These are phyloP conservation scores for Rhodomyrtus psidioides DNA, from an alignment of 441 rosid species.

Conservation along the genomic window DNA sequence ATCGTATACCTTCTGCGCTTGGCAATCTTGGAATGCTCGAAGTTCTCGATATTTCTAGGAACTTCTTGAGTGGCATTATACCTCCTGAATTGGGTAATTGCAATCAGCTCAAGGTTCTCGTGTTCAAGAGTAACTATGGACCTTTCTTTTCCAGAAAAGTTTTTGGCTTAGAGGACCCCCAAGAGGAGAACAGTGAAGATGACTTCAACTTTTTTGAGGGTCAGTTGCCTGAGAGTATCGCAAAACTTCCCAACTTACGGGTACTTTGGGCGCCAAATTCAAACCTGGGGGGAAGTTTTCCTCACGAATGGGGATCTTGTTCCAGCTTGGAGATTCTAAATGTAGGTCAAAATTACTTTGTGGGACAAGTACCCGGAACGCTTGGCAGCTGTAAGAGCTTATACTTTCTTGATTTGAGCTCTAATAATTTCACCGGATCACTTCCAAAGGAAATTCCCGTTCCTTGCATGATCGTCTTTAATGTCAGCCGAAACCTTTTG, in stretches of 20 bases:
- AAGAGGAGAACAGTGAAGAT: slow-evolving; percentile 18
- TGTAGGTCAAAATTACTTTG: slow-evolving; percentile 39
- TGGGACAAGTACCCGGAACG: slow-evolving; percentile 27
- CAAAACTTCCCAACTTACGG: slow-evolving; percentile 26
- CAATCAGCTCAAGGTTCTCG: slow-evolving; percentile 11
- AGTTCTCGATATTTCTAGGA: slow-evolving; percentile 16
- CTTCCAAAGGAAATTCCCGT: slow-evolving; percentile 28
- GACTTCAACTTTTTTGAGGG: slow-evolving; percentile 8
- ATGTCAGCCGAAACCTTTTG: slow-evolving; percentile 39
- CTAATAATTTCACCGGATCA: slow-evolving; percentile 35
- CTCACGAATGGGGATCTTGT: slow-evolving; percentile 36
- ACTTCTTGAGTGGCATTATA: slow-evolving; percentile 27
- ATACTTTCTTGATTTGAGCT: slow-evolving; percentile 50
- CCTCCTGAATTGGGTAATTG: slow-evolving; percentile 33
- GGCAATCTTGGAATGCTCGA: slow-evolving; percentile 10
- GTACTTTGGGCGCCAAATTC: slow-evolving; percentile 50
- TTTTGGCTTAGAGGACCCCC: slow-evolving; percentile 8
- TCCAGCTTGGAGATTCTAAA: slow-evolving; percentile 45
- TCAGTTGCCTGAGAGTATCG: neutral
- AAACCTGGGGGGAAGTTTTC: slow-evolving; percentile 36
- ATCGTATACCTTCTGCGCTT: neutral
- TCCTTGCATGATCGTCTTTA: slow-evolving; percentile 48
- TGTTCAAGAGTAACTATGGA: slow-evolving; percentile 17
- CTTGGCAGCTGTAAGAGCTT: slow-evolving; percentile 39
- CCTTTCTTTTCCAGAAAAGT: slow-evolving; percentile 19